A percentile compares a stretch with the other conserved stretches of the same genome.
Conservation (phyloP, 2,329 filamentous ascomycete genomes). For the Amauroascus verrucosus region DNA sequence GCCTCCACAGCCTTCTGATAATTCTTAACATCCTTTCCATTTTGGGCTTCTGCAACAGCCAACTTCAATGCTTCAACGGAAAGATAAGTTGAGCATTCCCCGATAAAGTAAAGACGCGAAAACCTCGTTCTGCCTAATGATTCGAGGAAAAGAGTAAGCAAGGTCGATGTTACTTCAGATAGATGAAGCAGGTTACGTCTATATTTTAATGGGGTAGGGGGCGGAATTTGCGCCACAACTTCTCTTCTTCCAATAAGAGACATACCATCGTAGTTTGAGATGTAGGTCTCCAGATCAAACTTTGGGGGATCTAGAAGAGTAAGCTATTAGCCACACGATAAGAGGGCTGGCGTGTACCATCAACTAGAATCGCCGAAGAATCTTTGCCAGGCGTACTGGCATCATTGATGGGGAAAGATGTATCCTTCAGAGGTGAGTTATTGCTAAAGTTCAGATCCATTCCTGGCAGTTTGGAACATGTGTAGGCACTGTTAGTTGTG, state of each 20-base stretch:
- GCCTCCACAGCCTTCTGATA: conserved; percentile 61
- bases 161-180: too few species aligned
- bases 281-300: conserved; percentile 83
- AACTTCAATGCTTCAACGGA: conserved; percentile 69
- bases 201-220: too few species aligned
- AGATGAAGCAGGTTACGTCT: too few species aligned
- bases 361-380: background rate
- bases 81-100: conserved; percentile 63
- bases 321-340: too few species aligned
- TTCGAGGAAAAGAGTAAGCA: background rate
- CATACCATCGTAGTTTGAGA: conserved; percentile 75
- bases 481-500: too few species aligned
- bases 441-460: too few species aligned
- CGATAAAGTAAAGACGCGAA: conserved; percentile 73
- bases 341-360: background rate
- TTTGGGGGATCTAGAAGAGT: conserved; percentile 60
- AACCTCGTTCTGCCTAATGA: conserved; percentile 63
- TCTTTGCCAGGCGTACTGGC: too few species aligned
- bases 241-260: too few species aligned
- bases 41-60: conserved; percentile 65
- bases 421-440: too few species aligned
- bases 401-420: too few species aligned
- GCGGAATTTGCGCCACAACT: too few species aligned
- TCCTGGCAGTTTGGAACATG: too few species aligned
- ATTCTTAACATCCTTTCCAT: conserved; percentile 58